These are phyloP conservation scores for Citrus medica DNA, from an alignment of 345 rosid species.

Conservation along the genomic window DNA sequence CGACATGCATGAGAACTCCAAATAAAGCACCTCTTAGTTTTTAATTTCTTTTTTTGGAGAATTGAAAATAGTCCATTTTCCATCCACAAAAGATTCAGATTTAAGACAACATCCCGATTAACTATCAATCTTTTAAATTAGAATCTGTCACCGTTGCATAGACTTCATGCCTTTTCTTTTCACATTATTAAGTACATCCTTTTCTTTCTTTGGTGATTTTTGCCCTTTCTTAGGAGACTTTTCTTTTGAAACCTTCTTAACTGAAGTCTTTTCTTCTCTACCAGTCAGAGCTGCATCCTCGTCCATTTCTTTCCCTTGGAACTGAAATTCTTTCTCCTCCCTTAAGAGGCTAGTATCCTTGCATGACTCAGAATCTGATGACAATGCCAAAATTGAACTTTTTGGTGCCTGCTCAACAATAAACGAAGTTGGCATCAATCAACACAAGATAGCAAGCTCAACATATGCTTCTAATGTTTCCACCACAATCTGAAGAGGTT, in stretches of 20 bases:
- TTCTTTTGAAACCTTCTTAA: constrained; percentile 44
- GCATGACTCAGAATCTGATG: constrained; percentile 79
- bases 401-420: constrained; percentile 37
- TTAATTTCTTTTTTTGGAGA: not conserved
- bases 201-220: constrained; percentile 36
- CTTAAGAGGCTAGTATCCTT: constrained; percentile 24
- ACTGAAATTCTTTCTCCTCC: constrained; percentile 21
- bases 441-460: not conserved
- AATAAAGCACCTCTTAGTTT: not conserved
- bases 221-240: constrained; percentile 42
- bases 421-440: constrained; percentile 14
- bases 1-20: constrained; percentile 8
- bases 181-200: constrained; percentile 22
- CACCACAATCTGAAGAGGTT: not conserved
- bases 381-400: constrained; percentile 41
- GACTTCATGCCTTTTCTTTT: constrained; percentile 40
- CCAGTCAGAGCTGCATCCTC: constrained; percentile 30
- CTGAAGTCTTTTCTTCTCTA: constrained; percentile 25
- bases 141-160: not conserved
- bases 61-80: not conserved
- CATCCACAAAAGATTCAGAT: not conserved
- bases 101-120: not conserved
- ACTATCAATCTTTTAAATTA: not conserved
- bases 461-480: not conserved
- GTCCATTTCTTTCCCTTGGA: constrained; percentile 29